Evolutionary conservation across 257 asterid species (phyloP).

Genomic region (Lycium ferocissimum): DNA sequence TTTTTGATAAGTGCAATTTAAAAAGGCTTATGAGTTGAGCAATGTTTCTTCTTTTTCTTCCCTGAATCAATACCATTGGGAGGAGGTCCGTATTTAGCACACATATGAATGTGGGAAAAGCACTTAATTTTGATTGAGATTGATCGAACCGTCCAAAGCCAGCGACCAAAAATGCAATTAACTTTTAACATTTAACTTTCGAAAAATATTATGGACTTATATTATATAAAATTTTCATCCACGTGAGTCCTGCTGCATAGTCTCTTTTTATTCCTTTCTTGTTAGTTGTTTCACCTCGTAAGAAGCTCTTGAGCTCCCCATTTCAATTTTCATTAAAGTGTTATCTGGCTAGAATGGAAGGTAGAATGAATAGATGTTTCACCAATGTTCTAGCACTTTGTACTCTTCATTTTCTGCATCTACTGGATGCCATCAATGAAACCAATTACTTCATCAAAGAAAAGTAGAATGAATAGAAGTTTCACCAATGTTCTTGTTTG

Average conservation of each 20-base stretch:
- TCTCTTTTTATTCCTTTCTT: constrained; percentile 13
- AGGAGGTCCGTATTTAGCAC: not conserved
- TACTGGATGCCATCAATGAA: not conserved
- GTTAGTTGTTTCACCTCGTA: constrained; percentile 16
- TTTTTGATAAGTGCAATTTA: not conserved
- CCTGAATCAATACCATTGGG: constrained; percentile 1
- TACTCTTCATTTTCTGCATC: constrained; percentile 24
- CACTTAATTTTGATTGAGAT: not conserved
- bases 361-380: constrained; percentile 17
- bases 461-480: constrained; percentile 20
- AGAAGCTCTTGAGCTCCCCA: constrained; percentile 1
- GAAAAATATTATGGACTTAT: not conserved
- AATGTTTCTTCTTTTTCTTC: not conserved
- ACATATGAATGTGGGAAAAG: not conserved
- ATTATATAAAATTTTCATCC: not conserved
- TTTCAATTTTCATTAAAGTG: constrained; percentile 1
- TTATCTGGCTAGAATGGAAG: not conserved
- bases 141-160: not conserved
- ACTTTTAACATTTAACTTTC: not conserved
- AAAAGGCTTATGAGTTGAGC: not conserved
- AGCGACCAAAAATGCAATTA: not conserved
- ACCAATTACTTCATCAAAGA: not conserved
- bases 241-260: not conserved
- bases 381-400: constrained; percentile 7
- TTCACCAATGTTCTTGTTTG: constrained; percentile 14